A percentile compares a stretch with the other conserved stretches of the same genome.
These are phyloP conservation scores for Dillenia suffruticosa DNA, from an alignment of 164 flowering plant species.

Conservation along the genomic window DNA sequence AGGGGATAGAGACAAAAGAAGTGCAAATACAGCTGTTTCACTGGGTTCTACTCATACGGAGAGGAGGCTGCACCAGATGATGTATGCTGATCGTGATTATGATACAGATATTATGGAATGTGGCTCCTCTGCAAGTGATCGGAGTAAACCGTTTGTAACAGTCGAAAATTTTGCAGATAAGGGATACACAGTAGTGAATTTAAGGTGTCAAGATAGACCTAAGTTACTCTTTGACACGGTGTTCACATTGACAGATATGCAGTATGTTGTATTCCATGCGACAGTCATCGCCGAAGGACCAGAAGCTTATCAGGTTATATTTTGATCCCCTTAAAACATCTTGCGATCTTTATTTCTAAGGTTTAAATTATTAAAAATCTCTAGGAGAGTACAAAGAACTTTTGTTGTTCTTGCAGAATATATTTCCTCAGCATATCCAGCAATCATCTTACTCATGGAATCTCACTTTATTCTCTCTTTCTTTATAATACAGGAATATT, in stretches of 20 bases:
- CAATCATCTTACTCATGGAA: neutral
- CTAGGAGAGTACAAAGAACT: too few species aligned
- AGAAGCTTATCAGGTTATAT: slow-evolving; percentile 76
- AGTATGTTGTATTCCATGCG: slow-evolving; percentile 86
- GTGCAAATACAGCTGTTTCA: slow-evolving; percentile 75
- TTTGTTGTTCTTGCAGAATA: too few species aligned
- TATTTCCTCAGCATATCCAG: too few species aligned
- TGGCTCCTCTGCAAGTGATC: slow-evolving; percentile 23
- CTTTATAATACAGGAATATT: slow-evolving; percentile 58
- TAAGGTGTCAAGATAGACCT: slow-evolving; percentile 76
- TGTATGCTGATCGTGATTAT: slow-evolving; percentile 92
- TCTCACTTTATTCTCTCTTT: neutral
- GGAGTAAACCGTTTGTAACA: slow-evolving; percentile 49
- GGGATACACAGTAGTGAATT: slow-evolving; percentile 73
- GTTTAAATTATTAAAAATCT: neutral
- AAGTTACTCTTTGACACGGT: slow-evolving; percentile 90
- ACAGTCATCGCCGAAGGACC: slow-evolving; percentile 78
- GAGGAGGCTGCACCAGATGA: slow-evolving; percentile 91
- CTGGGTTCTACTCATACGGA: slow-evolving; percentile 65
- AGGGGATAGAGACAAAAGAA: slow-evolving; percentile 53
- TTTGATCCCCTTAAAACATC: neutral
- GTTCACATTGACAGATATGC: slow-evolving; percentile 94
- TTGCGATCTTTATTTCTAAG: neutral
- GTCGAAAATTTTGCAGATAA: slow-evolving; percentile 67
- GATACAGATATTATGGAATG: slow-evolving; percentile 29